Evolutionary conservation across 352 stramenopile species (phyloP).

Genomic region (Pythium brachiatum): DNA sequence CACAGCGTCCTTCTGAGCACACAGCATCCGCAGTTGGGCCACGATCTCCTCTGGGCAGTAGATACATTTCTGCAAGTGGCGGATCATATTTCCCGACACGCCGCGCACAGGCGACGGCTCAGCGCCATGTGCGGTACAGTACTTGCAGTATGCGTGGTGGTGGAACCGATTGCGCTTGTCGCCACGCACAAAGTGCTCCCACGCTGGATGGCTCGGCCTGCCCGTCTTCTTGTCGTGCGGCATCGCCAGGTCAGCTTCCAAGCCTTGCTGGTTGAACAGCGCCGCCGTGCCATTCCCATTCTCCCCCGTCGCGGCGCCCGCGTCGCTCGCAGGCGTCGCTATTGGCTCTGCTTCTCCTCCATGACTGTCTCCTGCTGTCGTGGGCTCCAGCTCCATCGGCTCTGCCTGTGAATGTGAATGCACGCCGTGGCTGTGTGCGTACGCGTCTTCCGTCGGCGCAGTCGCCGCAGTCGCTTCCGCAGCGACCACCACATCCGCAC

Average conservation of each 20-base stretch:
- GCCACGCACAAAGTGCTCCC: slow-evolving; percentile 74
- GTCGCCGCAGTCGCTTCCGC: background rate
- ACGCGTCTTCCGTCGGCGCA: background rate
- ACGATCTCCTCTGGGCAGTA: slow-evolving; percentile 73
- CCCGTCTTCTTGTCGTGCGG: slow-evolving; percentile 63
- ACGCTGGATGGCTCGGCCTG: slow-evolving; percentile 65
- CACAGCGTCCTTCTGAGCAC: slow-evolving; percentile 66
- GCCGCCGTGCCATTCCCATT: background rate
- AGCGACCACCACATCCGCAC: background rate
- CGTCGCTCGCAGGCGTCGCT: background rate
- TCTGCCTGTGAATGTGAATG: background rate
- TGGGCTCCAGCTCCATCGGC: background rate
- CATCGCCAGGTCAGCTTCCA: slow-evolving; percentile 14
- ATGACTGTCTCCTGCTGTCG: too few species aligned
- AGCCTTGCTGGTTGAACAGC: slow-evolving; percentile 17
- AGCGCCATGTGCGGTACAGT: slow-evolving; percentile 57
- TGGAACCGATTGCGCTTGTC: slow-evolving; percentile 84
- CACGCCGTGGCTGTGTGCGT: background rate
- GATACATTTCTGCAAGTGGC: slow-evolving; percentile 74
- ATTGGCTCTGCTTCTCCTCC: background rate
- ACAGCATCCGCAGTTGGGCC: slow-evolving; percentile 57
- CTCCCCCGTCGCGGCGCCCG: background rate
- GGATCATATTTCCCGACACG: slow-evolving; percentile 84
- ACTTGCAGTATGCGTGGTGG: slow-evolving; percentile 73
- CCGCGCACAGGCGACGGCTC: slow-evolving; percentile 49